Percentiles rank a stretch among this genome's conserved stretches.
Evolutionary conservation across 306 rosid genomes (phyloP).

Genomic region (Canavalia gladiata): DNA sequence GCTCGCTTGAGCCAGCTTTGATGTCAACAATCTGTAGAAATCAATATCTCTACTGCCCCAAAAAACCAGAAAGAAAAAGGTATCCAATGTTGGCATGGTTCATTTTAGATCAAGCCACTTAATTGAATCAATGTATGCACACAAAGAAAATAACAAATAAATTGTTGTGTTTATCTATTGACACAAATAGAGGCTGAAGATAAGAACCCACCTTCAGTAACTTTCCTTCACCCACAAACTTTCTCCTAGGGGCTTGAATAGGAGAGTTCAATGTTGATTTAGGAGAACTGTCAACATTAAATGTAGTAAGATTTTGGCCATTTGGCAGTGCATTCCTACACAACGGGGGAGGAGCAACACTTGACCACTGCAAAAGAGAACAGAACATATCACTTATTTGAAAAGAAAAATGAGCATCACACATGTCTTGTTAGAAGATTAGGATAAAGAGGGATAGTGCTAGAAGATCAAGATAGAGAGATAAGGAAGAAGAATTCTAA

Average conservation of each 20-base stretch:
- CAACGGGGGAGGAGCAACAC: slow-evolving; percentile 85
- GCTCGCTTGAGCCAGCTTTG: slow-evolving; percentile 26
- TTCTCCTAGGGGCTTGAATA: slow-evolving; percentile 88
- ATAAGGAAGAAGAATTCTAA: too few relatives aligned
- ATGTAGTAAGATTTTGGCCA: slow-evolving; percentile 68
- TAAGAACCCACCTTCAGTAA: slow-evolving; percentile 73
- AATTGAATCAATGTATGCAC: slow-evolving; percentile 12
- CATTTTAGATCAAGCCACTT: slow-evolving; percentile 24
- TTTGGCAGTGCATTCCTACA: slow-evolving; percentile 78
- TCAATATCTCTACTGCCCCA: not conserved
- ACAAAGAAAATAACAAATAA: slow-evolving; percentile 17
- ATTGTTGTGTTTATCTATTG: slow-evolving; percentile 18
- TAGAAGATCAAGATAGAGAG: too few relatives aligned
- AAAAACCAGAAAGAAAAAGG: not conserved
- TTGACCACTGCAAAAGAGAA: slow-evolving; percentile 75
- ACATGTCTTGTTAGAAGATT: too few relatives aligned
- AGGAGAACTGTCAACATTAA: slow-evolving; percentile 72
- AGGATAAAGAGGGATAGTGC: too few relatives aligned
- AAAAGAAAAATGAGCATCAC: slow-evolving; percentile 3
- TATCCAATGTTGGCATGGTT: slow-evolving; percentile 13
- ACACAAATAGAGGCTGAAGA: slow-evolving; percentile 36
- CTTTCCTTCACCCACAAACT: slow-evolving; percentile 97
- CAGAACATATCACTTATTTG: slow-evolving; percentile 26
- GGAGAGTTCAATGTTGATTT: slow-evolving; percentile 82
- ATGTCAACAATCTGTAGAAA: slow-evolving; percentile 5